Conservation (phyloP, 1,284 basidiomycete genomes). For the Moniliella sp. region DNA sequence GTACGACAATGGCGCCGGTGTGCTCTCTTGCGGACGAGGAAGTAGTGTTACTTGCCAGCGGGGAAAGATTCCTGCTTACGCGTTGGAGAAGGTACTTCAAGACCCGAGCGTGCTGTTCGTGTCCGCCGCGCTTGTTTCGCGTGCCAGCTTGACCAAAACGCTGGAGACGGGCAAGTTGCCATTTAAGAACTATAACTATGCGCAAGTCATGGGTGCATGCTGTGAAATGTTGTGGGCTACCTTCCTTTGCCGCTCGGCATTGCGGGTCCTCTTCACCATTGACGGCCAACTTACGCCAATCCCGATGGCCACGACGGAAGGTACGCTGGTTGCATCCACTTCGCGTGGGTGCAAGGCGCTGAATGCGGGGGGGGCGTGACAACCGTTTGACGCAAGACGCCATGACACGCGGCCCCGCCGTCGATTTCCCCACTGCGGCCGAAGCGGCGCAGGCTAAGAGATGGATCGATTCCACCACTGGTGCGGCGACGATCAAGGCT, state of each 20-base stretch:
- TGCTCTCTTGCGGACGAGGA: constrained; percentile 66
- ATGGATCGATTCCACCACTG: constrained; percentile 71
- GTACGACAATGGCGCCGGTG: constrained; percentile 58
- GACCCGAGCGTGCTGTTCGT: constrained; percentile 63
- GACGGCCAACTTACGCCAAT: constrained; percentile 73
- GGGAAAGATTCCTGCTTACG: constrained; percentile 80
- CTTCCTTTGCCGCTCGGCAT: constrained; percentile 82
- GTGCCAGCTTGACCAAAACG: constrained; percentile 61
- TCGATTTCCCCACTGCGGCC: constrained; percentile 69
- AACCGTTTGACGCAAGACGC: constrained; percentile 80
- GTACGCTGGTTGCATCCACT: constrained; percentile 86
- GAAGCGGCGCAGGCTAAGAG: constrained; percentile 61
- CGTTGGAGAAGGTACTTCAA: constrained; percentile 73
- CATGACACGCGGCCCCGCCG: constrained; percentile 93
- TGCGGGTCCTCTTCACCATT: constrained; percentile 80
- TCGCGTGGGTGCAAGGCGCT: constrained; percentile 92
- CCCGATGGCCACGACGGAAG: constrained; percentile 97
- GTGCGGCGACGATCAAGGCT: constrained; percentile 52
- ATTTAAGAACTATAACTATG: constrained; percentile 71
- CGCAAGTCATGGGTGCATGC: constrained; percentile 80
- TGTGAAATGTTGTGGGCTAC: constrained; percentile 98
- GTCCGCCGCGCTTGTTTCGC: constrained; percentile 81
- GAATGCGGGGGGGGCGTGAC: constrained; percentile 86
- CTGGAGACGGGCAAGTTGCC: constrained; percentile 68
- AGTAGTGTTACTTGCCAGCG: constrained; percentile 64